Base-by-base conservation (phyloP, 305 asterid genomes). In the Rubia peregrina region DNA sequence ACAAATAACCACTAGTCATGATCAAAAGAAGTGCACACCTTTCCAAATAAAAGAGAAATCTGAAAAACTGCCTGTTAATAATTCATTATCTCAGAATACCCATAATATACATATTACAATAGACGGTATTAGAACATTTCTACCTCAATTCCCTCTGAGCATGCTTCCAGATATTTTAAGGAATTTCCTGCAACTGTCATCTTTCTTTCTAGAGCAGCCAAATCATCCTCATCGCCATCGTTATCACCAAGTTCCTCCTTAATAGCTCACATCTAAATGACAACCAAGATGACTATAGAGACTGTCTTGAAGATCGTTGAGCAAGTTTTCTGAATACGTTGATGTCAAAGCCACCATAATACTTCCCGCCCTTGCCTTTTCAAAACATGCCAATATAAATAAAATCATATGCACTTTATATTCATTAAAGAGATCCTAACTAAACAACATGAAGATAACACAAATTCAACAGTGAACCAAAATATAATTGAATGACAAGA, bases 171-270 rank as follows among this genome's bases (percentile, higher is more conserved):
- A 88, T 82, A 83, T 89, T 85, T 73, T 94, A 83, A 70, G 98
- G 98, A 97, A 95, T 26, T 95, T 67, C 95, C 94, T 67, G 95
- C 94, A 71, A 79, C 90, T 89, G 90, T 95, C 96, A 95, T 91
- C 90, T 90, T 91, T 86, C 96, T 88, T 80, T 91, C 97, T 30
- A 91, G 85, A 75, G 91, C 88, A 82, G 93, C 96, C 81, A 92
- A 84, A 76, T 95, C 98, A 87, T 95, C 99, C 77, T 91, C 98
- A 43, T 95, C 98, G 17, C 90, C 98, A 63, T 91, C 95, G 80
- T 95, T 92, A 79, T 92, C 99, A 61, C 97, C 97, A 64, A 95
- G 97, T 77, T 90, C 99, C 86, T 95, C 98, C 84, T 95, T 90
- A 79, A 91, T 95, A 69, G 99, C 99, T 79, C 95, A 85, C 99